Evolutionary conservation across 139 green algal species (phyloP), one percentile per base, ranked within the genome.

Genomic region (Picochlorum costavermella): DNA sequence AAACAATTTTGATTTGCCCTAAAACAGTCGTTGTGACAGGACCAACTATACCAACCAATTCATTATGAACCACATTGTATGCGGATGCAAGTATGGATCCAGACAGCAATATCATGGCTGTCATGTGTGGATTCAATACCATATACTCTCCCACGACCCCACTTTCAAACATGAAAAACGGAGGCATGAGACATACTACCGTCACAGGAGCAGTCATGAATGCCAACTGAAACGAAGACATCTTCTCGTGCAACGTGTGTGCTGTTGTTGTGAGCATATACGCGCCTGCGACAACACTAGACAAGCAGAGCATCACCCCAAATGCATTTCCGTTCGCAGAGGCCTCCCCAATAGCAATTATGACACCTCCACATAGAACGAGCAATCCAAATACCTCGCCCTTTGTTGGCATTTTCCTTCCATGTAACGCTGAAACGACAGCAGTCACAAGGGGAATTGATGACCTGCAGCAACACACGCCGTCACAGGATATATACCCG

Each of bases 41-140:
- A 4, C 31, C 56, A 44, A 20, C n/a, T 43, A 61, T 61, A 45
- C 17, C 56, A 8, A 61, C 56, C 16, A 61, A 20, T 23, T 61
- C 56, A 45, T 61, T 61, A 14, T 61, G 56, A n/a, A 61, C 56
- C 1, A 61, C 31, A 45, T 61, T 61, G 56, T 61, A 61, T 23
- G n/a, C 56, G 0, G 17, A 20, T 45, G 56, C 56, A 23, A 61
- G n/a, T 23, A 53, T 11, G 4, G 46, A 53, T 14, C 46, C 46
- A 53, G n/a, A 20, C n/a, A 53, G n/a, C n/a, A 53, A 11, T 28
- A 53, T 26, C 46, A 53, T 3, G n/a, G n/a, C 46, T 23, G 46
- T 28, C 17, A 23, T 53, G 16, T 23, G 16, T 53, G n/a, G n/a
- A 23, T 53, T 23, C 20, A 23, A 14, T 10, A 23, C 16, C n/a